Conservation (phyloP, 768 basidiomycete genomes). For the Macrolepiota dolichaula region DNA sequence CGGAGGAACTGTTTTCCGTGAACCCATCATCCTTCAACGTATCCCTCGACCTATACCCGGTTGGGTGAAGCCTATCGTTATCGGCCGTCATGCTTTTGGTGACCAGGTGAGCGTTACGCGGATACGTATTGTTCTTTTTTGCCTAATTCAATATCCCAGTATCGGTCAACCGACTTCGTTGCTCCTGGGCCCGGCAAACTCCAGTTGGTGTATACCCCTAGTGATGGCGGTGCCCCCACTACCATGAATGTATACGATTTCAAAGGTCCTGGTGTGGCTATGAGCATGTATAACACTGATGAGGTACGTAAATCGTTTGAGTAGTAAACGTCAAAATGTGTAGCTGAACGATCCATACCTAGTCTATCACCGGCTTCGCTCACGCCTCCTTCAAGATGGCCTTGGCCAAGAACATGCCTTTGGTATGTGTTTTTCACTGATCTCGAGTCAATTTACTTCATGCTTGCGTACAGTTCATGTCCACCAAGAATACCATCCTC, state of each 20-base stretch:
- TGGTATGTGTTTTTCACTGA: conserved; percentile 35
- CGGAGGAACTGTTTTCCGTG: conserved; percentile 97
- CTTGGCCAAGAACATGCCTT: conserved; percentile 68
- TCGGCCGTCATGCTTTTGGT: conserved; percentile 96
- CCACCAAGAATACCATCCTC: conserved; percentile 95
- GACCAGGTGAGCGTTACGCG: conserved; percentile 65
- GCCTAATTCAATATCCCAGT: conserved; percentile 39
- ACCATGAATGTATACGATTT: conserved; percentile 90
- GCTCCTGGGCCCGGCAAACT: conserved; percentile 92
- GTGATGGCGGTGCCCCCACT: conserved; percentile 64
- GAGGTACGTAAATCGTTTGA: conserved; percentile 46
- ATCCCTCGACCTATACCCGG: conserved; percentile 95
- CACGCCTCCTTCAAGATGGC: conserved; percentile 99
- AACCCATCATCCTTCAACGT: conserved; percentile 89
- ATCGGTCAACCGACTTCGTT: conserved; percentile 91
- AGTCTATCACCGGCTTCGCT: conserved; percentile 94
- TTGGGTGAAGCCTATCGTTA: conserved; percentile 95
- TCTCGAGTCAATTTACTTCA: neutral
- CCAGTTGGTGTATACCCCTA: conserved; percentile 86
- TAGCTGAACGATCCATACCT: neutral
- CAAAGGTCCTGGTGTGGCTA: conserved; percentile 86
- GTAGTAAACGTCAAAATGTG: neutral
- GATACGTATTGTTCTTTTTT: neutral
- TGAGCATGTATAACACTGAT: conserved; percentile 99
- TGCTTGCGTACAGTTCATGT: conserved; percentile 73